Percentiles rank a stretch among this genome's conserved stretches.
Conservation (phyloP, 139 green algal genomes). For the Chlorella sp. region DNA sequence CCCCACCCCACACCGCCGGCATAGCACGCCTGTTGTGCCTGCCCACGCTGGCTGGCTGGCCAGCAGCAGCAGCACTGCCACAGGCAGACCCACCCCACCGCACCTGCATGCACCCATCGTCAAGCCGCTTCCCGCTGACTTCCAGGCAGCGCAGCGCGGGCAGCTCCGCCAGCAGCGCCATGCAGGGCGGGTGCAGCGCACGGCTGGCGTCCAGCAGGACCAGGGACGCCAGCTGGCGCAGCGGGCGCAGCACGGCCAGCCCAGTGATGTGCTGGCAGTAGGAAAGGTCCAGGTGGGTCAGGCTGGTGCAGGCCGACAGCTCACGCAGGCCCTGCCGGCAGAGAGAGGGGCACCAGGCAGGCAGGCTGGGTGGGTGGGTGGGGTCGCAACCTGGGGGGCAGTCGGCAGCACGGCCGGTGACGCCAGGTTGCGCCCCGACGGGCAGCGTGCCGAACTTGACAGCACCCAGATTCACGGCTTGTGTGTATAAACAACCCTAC, state of each 20-base stretch:
- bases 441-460: neutral
- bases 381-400: neutral
- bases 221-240: slow-evolving; percentile 10
- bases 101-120: slow-evolving; percentile 35
- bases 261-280: slow-evolving; percentile 10
- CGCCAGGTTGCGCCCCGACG: no score
- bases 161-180: neutral
- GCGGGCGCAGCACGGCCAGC: neutral
- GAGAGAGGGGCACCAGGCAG: neutral
- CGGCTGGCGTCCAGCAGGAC: slow-evolving; percentile 24
- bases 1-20: neutral
- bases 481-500: no score
- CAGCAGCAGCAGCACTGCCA: neutral
- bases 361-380: neutral
- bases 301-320: slow-evolving; percentile 9
- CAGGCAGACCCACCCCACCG: neutral
- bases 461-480: neutral
- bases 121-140: slow-evolving; percentile 7
- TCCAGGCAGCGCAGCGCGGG: neutral
- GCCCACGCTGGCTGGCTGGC: no score
- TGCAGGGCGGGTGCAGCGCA: slow-evolving; percentile 14
- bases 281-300: slow-evolving; percentile 22
- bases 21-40: neutral
- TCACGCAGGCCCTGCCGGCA: slow-evolving; percentile 8
- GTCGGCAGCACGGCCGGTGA: neutral